Evolutionary conservation across 2,329 filamentous ascomycete species (phyloP), one percentile per base, ranked within the genome.

Genomic region (Myriosclerotinia duriaeana): DNA sequence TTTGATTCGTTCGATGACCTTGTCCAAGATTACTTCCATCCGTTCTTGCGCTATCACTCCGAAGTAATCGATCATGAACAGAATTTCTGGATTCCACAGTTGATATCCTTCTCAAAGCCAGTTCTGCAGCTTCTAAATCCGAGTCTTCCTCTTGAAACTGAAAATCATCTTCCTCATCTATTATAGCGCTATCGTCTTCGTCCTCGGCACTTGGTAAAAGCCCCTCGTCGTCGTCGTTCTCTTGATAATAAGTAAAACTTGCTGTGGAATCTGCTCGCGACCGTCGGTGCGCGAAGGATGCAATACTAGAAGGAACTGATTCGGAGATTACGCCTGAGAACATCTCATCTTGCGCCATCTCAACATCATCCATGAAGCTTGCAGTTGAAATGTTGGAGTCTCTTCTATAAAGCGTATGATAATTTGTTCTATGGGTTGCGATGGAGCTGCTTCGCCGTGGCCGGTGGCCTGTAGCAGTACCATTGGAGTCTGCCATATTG

Each of bases 321-420:
- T 99, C 95, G 65, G 93, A 93, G 74, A 97, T 88, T 8, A 94
- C 95, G 8, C 95, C 95, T 34, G 94, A 89, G 79, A 94, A 99
- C 58, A 95, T 91, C 85, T 98, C 94, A 77, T 97, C 92, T 62
- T 96, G 92, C 26, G 95, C 94, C 95, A 99, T 98, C 77, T 97
- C 94, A n/a, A 98, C 93, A 78, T 97, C 92, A 72, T 92, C 92
- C 73, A 97, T 89, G 72, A 97, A 89, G 78, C 92, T 96, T 46
- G 88, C 83, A 78, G 84, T 87, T 79, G 90, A 92, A 73, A 87
- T 82, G 74, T 91, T 91, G 62, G 88, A 90, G 71, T 83, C 83
- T 65, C 89, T 82, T 64, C 88, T 82, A 78, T 92, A 91, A 69
- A 91, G 68, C 22, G 15, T 38, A 40, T 48, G 56, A 15, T 59